Percentiles rank a stretch among this genome's conserved stretches.
Evolutionary conservation across 2,329 filamentous ascomycete species (phyloP).

Genomic region (Trichophyton mentagrophytes): DNA sequence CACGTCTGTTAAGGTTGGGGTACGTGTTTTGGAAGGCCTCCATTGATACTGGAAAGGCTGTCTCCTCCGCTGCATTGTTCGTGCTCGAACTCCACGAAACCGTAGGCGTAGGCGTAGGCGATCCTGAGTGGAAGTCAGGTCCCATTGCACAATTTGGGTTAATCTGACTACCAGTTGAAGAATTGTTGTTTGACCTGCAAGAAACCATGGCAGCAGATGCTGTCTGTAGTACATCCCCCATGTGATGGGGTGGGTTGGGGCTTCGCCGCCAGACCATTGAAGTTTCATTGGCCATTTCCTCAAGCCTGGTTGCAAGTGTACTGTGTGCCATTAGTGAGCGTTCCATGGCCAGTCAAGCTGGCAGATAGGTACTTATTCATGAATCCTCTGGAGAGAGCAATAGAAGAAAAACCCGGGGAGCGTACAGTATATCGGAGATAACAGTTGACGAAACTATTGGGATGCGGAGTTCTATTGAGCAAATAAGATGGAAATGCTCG

Average conservation of each 20-base stretch:
- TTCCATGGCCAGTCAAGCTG: background rate
- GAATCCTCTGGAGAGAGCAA: background rate
- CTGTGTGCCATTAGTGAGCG: background rate
- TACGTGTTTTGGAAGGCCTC: background rate
- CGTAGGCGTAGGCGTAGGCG: background rate
- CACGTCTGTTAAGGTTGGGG: background rate
- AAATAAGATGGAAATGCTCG: too few relatives aligned
- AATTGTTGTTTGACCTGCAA: background rate
- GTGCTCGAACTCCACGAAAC: background rate
- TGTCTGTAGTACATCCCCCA: background rate
- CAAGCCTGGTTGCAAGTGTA: background rate
- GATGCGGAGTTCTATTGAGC: too few relatives aligned
- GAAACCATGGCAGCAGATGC: background rate
- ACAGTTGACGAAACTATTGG: too few relatives aligned
- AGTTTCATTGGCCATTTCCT: slow-evolving; percentile 3
- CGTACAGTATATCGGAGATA: too few relatives aligned
- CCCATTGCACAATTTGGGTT: background rate
- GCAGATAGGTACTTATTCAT: background rate
- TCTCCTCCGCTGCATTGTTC: background rate
- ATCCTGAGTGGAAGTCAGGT: background rate
- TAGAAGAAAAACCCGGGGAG: too few relatives aligned
- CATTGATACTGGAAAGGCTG: background rate
- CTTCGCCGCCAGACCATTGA: background rate
- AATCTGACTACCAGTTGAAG: background rate
- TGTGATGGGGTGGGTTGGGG: background rate